These are phyloP conservation scores for Magnolia sinica DNA, from an alignment of 164 flowering plant genomes.

Conservation along the genomic window DNA sequence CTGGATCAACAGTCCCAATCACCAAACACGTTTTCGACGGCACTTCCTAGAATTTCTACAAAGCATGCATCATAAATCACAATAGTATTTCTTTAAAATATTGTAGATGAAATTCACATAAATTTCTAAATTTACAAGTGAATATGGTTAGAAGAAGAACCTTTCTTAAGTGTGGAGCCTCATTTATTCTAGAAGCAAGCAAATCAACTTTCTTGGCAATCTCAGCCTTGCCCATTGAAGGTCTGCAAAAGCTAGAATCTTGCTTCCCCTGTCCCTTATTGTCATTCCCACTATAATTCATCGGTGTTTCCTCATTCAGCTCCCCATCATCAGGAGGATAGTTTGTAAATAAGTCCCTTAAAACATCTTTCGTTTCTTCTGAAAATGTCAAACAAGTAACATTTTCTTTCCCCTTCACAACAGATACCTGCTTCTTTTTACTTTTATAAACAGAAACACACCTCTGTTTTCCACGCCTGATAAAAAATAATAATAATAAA, in stretches of 20 bases:
- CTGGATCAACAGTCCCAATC: background rate
- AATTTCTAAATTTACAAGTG: background rate
- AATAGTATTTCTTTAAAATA: too few species aligned
- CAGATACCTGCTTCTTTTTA: constrained; percentile 19
- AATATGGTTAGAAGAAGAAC: constrained; percentile 18
- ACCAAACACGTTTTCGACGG: background rate
- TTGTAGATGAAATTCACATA: background rate
- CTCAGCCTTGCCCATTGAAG: constrained; percentile 41
- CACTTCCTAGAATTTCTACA: background rate
- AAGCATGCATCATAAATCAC: background rate
- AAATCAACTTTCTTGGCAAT: constrained; percentile 53
- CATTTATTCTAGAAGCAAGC: constrained; percentile 39
- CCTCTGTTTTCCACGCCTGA: constrained; percentile 55
- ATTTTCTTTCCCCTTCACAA: constrained; percentile 22
- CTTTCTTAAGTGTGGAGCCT: constrained; percentile 44
- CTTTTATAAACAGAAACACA: constrained; percentile 60
- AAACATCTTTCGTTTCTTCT: constrained; percentile 45
- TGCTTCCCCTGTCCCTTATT: constrained; percentile 14
- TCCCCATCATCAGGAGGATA: constrained; percentile 72
- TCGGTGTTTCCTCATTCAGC: constrained; percentile 20
- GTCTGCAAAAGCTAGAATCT: constrained; percentile 57
- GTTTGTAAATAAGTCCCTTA: constrained; percentile 55
- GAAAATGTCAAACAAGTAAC: constrained; percentile 52
- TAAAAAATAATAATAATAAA: constrained; percentile 8
- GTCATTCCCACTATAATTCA: constrained; percentile 13